phyloP scores from a whole-genome alignment of 345 rosid species.

The Isatis tinctoria region DNA sequence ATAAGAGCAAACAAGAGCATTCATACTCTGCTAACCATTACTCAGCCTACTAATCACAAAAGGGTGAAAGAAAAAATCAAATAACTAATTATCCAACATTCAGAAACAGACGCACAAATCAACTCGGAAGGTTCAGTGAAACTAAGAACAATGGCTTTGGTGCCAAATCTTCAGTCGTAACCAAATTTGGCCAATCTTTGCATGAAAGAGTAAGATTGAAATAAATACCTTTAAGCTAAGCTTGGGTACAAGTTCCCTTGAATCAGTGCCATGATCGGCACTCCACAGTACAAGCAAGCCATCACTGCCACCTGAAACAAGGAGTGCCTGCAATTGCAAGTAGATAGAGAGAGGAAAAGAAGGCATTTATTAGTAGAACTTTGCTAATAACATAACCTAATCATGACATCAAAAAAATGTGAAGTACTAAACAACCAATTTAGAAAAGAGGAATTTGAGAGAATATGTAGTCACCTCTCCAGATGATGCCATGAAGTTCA shows the following conservation, averaged over 20 bases:
- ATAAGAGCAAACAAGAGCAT: neutral
- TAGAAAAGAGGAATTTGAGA: neutral
- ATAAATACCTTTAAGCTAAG: constrained; percentile 78
- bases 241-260: constrained; percentile 97
- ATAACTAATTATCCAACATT: neutral
- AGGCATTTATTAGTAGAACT: neutral
- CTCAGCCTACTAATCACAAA: neutral
- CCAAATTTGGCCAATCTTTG: neutral
- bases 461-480: constrained; percentile 70
- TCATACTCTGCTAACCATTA: constrained; percentile 3
- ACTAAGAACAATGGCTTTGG: constrained; percentile 1
- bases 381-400: constrained; percentile 10
- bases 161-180: neutral
- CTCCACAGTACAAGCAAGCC: constrained; percentile 95
- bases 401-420: neutral
- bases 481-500: constrained; percentile 97
- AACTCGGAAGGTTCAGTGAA: neutral
- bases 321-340: constrained; percentile 72
- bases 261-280: constrained; percentile 91
- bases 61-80: neutral
- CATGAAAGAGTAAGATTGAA: constrained; percentile 11
- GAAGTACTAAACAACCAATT: neutral
- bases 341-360: neutral
- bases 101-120: constrained; percentile 9
- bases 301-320: constrained; percentile 96